Evolutionary conservation across 2,329 filamentous ascomycete species (phyloP).

Genomic region (Ophiocordyceps camponoti-leonardi): DNA sequence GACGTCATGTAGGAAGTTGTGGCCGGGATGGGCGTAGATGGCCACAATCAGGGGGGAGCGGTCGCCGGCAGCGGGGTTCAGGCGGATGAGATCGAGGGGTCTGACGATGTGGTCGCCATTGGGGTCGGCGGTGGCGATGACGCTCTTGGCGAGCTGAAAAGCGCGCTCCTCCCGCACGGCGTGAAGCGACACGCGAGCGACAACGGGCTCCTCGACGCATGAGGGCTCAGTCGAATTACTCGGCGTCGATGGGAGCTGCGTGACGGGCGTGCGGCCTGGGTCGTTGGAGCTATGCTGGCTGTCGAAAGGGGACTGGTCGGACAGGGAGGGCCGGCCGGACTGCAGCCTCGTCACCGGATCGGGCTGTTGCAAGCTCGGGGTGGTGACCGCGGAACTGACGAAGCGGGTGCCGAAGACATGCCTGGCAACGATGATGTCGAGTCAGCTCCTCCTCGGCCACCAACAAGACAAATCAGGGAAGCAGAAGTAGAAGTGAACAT

Average conservation of each 20-base stretch:
- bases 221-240: conserved; percentile 26
- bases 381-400: conserved; percentile 30
- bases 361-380: conserved; percentile 28
- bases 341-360: conserved; percentile 23
- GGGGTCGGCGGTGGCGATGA: conserved; percentile 56
- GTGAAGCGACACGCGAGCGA: conserved; percentile 72
- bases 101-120: conserved; percentile 60
- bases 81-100: conserved; percentile 61
- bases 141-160: conserved; percentile 62
- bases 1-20: conserved; percentile 52
- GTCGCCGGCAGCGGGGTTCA: conserved; percentile 52
- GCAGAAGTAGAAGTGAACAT: not conserved
- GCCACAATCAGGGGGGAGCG: conserved; percentile 56
- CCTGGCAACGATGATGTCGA: conserved; percentile 19
- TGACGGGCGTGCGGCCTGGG: conserved; percentile 5
- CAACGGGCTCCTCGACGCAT: conserved; percentile 46
- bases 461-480: not conserved
- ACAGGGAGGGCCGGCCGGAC: conserved; percentile 24
- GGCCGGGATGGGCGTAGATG: conserved; percentile 65
- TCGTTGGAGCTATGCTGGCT: conserved; percentile 17
- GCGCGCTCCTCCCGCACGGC: conserved; percentile 71
- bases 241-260: conserved; percentile 12
- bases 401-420: conserved; percentile 49
- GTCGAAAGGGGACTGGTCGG: conserved; percentile 22
- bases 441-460: not conserved